A percentile compares a stretch with the other conserved stretches of the same genome.
Conservation (phyloP, 768 basidiomycete species). For the Tylopilus subfusipes region DNA sequence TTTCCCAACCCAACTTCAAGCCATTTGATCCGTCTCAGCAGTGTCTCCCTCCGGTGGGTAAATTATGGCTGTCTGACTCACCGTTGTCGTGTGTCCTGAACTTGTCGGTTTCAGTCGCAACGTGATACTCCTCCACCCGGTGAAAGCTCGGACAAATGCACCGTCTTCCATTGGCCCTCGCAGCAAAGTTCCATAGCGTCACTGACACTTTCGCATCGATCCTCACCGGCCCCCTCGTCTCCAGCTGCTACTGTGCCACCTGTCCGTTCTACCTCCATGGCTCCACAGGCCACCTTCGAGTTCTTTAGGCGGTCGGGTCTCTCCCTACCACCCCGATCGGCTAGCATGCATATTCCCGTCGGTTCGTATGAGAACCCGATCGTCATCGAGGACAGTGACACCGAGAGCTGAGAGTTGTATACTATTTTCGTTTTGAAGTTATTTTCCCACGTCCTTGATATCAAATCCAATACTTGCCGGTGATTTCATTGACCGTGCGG, state of each 20-base stretch:
- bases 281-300: neutral
- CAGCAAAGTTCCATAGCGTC: conserved; percentile 1
- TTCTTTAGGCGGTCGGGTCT: conserved; percentile 3
- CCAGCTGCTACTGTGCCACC: neutral
- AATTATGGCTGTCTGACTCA: neutral
- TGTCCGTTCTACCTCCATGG: neutral
- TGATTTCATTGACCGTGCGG: neutral
- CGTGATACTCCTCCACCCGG: neutral
- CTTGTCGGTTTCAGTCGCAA: conserved; percentile 7
- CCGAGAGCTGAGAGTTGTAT: conserved; percentile 10
- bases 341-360: neutral
- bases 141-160: neutral
- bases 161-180: neutral
- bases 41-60: conserved; percentile 10
- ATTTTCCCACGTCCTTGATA: neutral
- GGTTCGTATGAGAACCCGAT: conserved; percentile 24
- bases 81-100: neutral
- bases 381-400: conserved; percentile 21
- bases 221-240: neutral
- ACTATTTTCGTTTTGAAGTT: neutral
- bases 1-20: neutral
- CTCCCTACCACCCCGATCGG: neutral
- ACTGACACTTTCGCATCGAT: neutral
- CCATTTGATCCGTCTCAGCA: neutral
- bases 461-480: neutral